phyloP scores from a whole-genome alignment of 2,329 filamentous ascomycete species.

The Trichoderma pleuroti region DNA sequence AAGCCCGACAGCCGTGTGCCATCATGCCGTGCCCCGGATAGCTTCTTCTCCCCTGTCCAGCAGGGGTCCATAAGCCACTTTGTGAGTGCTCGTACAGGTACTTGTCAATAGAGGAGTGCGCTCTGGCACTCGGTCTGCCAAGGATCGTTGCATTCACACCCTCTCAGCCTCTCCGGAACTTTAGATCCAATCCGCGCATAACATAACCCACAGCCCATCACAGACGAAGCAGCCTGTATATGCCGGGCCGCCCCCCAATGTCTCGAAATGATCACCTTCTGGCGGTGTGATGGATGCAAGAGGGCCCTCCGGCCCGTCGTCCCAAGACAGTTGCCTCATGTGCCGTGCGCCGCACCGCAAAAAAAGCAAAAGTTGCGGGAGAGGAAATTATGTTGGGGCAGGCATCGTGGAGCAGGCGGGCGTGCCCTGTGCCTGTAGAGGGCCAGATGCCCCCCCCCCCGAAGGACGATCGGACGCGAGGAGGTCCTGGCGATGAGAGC shows the following conservation, averaged over 20 bases:
- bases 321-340: neutral
- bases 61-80: neutral
- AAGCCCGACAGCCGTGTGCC: neutral
- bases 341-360: neutral
- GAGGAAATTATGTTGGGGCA: neutral
- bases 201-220: neutral
- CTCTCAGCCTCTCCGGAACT: neutral
- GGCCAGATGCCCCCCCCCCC: neutral
- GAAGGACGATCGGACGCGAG: neutral
- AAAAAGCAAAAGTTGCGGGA: neutral
- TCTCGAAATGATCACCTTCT: neutral
- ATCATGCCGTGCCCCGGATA: neutral
- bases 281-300: neutral
- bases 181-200: neutral
- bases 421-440: neutral
- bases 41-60: neutral
- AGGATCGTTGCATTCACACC: neutral
- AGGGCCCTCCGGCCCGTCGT: neutral
- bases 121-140: neutral
- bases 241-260: neutral
- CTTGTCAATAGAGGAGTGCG: neutral
- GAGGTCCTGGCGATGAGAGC: neutral
- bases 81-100: neutral
- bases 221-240: neutral
- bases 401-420: neutral